A percentile compares a stretch with the other conserved stretches of the same genome.
Evolutionary conservation across 108 stramenopile genomes (phyloP).

Genomic region (Stephanodiscus minutulus): DNA sequence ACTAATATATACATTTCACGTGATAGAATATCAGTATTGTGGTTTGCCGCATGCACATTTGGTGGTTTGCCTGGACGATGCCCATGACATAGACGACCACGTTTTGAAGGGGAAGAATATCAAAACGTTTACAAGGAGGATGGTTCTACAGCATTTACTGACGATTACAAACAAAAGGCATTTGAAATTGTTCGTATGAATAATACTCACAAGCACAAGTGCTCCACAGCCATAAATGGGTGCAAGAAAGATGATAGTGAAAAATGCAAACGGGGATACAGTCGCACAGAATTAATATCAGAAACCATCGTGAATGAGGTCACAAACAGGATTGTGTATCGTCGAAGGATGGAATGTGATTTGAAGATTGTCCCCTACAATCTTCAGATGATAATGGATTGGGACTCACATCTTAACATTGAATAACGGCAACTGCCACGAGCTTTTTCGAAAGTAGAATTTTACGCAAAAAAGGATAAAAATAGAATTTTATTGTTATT

Average conservation of each 20-base stretch:
- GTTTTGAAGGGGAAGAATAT: neutral
- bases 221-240: neutral
- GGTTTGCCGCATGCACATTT: neutral
- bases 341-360: neutral
- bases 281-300: neutral
- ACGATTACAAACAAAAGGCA: neutral
- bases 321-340: neutral
- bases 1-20: neutral
- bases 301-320: neutral
- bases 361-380: too few species aligned
- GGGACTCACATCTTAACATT: too few species aligned
- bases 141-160: neutral
- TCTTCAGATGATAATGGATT: too few species aligned
- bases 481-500: too few species aligned
- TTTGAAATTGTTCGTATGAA: neutral
- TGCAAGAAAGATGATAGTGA: neutral
- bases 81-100: neutral
- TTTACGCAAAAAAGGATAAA: too few species aligned
- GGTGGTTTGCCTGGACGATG: neutral
- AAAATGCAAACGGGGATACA: neutral
- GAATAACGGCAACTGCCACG: too few species aligned
- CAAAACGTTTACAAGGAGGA: neutral
- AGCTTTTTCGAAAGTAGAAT: too few species aligned
- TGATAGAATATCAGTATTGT: neutral
- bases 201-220: constrained; percentile 4